phyloP scores from a whole-genome alignment of 139 green algal genomes.

The Micractinium sp. region DNA sequence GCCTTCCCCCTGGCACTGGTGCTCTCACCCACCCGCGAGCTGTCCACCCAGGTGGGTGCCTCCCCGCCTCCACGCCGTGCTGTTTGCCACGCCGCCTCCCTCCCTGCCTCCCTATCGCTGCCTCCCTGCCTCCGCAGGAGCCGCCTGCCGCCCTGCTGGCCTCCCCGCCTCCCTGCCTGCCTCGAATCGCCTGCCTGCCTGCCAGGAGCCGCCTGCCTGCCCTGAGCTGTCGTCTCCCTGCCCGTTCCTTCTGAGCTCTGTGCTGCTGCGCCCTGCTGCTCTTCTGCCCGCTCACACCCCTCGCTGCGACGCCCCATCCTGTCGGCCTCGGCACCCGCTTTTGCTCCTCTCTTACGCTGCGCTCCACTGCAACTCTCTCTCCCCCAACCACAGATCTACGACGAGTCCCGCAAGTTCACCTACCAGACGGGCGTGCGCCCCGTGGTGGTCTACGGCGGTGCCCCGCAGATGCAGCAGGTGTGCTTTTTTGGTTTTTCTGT shows the following conservation, averaged over 20 bases:
- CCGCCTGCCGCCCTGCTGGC: no score
- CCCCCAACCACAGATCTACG: slow-evolving; percentile 75
- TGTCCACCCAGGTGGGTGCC: slow-evolving; percentile 67
- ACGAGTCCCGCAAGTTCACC: slow-evolving; percentile 95
- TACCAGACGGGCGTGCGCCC: slow-evolving; percentile 90
- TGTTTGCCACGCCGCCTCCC: not conserved
- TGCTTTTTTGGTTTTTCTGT: not conserved
- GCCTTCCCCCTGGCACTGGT: slow-evolving; percentile 90
- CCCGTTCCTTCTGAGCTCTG: no score
- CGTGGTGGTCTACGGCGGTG: slow-evolving; percentile 97
- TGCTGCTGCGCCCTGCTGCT: not conserved
- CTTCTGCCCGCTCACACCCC: not conserved
- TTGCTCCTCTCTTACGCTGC: not conserved
- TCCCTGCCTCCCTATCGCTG: no score
- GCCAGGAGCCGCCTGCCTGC: no score
- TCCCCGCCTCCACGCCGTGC: not conserved
- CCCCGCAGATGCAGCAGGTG: slow-evolving; percentile 92
- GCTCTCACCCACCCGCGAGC: slow-evolving; percentile 93
- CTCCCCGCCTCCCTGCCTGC: no score
- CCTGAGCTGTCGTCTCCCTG: no score
- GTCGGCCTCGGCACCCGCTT: not conserved
- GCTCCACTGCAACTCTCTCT: not conserved
- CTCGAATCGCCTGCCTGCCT: no score
- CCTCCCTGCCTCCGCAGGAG: no score
- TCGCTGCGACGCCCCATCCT: no score